phyloP scores from a whole-genome alignment of 78 protist species.

The Acrasis kona region DNA sequence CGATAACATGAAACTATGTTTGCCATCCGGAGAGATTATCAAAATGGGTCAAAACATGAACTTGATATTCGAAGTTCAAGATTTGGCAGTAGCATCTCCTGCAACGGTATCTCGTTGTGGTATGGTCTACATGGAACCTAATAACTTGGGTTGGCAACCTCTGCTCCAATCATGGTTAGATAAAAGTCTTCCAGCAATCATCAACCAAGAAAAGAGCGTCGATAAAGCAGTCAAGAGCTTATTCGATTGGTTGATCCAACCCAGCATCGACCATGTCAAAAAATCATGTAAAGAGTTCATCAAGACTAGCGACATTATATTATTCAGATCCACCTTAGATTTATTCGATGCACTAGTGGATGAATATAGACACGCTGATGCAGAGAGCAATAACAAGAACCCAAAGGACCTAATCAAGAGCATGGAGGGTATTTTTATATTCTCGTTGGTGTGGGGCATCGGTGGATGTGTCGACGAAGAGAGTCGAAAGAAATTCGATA shows the following conservation, averaged over 20 bases:
- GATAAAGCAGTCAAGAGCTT: background rate
- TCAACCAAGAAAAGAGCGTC: background rate
- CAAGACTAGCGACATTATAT: conserved; percentile 7
- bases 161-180: conserved; percentile 32
- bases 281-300: background rate
- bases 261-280: conserved; percentile 1
- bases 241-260: conserved; percentile 9
- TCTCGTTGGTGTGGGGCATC: conserved; percentile 47
- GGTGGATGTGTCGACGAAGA: conserved; percentile 29
- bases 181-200: background rate
- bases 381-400: background rate
- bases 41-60: conserved; percentile 35
- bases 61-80: conserved; percentile 73
- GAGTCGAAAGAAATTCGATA: conserved; percentile 26
- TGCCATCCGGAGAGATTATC: conserved; percentile 67
- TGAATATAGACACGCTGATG: background rate
- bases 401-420: background rate
- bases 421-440: conserved; percentile 33
- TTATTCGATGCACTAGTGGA: conserved; percentile 12
- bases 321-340: conserved; percentile 9
- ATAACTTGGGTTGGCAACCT: conserved; percentile 42
- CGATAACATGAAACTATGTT: conserved; percentile 84
- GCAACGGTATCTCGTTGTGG: conserved; percentile 81
- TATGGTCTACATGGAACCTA: conserved; percentile 65
- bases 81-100: conserved; percentile 72